phyloP scores from a whole-genome alignment of 1,284 basidiomycete genomes.

The Rhodotorula glutinis region DNA sequence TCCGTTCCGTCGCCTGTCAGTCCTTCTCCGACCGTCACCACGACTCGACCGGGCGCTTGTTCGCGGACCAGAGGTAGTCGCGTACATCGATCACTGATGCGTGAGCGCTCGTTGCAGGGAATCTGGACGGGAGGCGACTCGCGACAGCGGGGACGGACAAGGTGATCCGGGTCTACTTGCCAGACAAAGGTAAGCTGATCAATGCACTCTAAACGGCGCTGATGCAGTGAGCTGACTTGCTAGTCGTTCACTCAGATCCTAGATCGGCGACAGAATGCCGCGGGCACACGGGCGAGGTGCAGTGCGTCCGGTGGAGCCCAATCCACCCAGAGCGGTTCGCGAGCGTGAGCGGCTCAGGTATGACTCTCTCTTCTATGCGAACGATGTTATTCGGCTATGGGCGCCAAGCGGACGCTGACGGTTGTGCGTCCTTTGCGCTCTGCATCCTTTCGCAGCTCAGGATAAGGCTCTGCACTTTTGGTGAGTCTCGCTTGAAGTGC shows the following conservation, averaged over 20 bases:
- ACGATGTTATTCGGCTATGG: neutral
- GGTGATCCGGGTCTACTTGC: conserved; percentile 31
- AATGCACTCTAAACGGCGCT: neutral
- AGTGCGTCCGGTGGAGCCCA: conserved; percentile 33
- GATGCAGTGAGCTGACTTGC: neutral
- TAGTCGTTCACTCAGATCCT: neutral
- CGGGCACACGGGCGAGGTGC: conserved; percentile 35
- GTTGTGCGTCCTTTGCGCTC: neutral
- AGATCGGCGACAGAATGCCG: conserved; percentile 26
- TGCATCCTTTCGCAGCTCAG: neutral
- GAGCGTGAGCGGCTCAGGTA: conserved; percentile 29
- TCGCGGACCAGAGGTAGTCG: neutral
- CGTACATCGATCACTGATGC: neutral
- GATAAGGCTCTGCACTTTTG: conserved; percentile 38
- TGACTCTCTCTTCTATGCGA: neutral
- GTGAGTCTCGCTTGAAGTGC: neutral
- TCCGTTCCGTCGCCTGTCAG: conserved; percentile 30
- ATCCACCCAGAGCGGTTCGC: conserved; percentile 35
- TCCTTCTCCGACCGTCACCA: no score
- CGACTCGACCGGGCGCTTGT: neutral
- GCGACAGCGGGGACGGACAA: conserved; percentile 29
- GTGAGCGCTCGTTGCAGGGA: conserved; percentile 20
- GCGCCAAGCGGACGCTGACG: neutral
- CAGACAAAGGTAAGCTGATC: conserved; percentile 32
- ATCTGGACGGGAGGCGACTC: conserved; percentile 34